Evolutionary conservation across 2,329 filamentous ascomycete species (phyloP).

Genomic region (Trichophyton benhamiae): DNA sequence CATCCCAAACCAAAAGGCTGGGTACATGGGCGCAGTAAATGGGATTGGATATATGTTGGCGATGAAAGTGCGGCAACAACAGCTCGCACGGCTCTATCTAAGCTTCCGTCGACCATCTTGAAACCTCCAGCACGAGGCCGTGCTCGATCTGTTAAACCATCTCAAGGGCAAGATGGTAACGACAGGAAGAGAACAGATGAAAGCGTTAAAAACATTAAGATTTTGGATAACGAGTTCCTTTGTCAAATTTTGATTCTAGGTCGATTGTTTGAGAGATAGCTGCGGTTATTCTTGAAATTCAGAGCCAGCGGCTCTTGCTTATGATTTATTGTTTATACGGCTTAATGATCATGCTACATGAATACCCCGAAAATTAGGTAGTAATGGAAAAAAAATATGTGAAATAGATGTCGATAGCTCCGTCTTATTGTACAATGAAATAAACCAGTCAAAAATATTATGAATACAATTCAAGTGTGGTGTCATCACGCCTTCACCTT

Average conservation of each 20-base stretch:
- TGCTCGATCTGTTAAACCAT: conserved; percentile 26
- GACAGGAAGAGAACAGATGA: conserved; percentile 21
- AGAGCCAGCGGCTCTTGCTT: neutral
- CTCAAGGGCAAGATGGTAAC: conserved; percentile 34
- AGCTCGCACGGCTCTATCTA: conserved; percentile 26
- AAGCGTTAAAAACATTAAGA: conserved; percentile 44
- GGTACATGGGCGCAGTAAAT: conserved; percentile 25
- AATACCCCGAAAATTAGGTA: neutral
- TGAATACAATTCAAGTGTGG: neutral
- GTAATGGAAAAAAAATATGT: neutral
- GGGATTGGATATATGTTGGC: conserved; percentile 72
- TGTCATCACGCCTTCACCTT: conserved; percentile 20
- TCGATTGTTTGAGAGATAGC: conserved; percentile 52
- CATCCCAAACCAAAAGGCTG: neutral
- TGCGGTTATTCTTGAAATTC: neutral
- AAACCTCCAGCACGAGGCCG: conserved; percentile 4
- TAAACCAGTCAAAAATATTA: neutral
- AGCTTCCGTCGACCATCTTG: neutral
- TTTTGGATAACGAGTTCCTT: conserved; percentile 75
- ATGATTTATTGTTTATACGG: neutral
- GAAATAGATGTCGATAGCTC: neutral
- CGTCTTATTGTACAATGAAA: conserved; percentile 4
- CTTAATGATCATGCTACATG: neutral
- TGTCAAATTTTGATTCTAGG: conserved; percentile 88
- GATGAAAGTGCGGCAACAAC: conserved; percentile 45